Conservation (phyloP, 1,284 basidiomycete genomes). For the Tylopilus sp. region DNA sequence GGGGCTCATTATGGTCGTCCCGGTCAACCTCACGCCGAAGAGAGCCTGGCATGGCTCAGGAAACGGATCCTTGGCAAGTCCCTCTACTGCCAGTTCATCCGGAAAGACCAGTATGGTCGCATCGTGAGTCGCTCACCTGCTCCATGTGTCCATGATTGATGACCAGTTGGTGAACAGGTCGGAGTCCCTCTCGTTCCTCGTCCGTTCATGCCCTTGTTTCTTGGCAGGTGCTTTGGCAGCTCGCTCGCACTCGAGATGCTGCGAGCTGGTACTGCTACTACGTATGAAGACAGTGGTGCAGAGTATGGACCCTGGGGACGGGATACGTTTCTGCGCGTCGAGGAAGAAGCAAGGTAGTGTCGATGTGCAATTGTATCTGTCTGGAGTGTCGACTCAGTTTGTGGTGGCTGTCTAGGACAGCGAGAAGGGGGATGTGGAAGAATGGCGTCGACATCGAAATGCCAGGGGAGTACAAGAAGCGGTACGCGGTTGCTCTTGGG, state of each 20-base stretch:
- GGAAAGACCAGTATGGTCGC: slow-evolving; percentile 79
- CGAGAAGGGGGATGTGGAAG: slow-evolving; percentile 70
- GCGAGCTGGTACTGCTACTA: slow-evolving; percentile 66
- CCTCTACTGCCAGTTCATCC: slow-evolving; percentile 66
- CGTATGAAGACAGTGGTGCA: slow-evolving; percentile 73
- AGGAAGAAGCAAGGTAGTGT: slow-evolving; percentile 65
- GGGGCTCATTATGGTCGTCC: slow-evolving; percentile 76
- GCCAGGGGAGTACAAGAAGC: slow-evolving; percentile 78
- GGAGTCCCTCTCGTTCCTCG: slow-evolving; percentile 50
- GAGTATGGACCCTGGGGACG: slow-evolving; percentile 72
- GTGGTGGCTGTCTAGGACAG: slow-evolving; percentile 37
- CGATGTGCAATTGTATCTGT: background rate
- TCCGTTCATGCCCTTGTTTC: slow-evolving; percentile 45
- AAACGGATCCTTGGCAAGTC: slow-evolving; percentile 51
- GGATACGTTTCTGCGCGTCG: slow-evolving; percentile 55
- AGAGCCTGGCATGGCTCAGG: slow-evolving; percentile 72
- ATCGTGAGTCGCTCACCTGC: slow-evolving; percentile 46
- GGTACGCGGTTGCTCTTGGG: slow-evolving; percentile 40
- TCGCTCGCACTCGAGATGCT: slow-evolving; percentile 73
- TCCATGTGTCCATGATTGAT: background rate
- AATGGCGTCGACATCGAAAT: slow-evolving; percentile 55
- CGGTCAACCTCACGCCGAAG: slow-evolving; percentile 66
- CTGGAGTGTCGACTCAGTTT: no score
- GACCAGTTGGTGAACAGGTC: slow-evolving; percentile 47
- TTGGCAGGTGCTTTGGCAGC: slow-evolving; percentile 47